Evolutionary conservation across 805 yeast genomes (phyloP), one percentile per base, ranked within the genome.

Genomic region (Debaryomyces maramus): DNA sequence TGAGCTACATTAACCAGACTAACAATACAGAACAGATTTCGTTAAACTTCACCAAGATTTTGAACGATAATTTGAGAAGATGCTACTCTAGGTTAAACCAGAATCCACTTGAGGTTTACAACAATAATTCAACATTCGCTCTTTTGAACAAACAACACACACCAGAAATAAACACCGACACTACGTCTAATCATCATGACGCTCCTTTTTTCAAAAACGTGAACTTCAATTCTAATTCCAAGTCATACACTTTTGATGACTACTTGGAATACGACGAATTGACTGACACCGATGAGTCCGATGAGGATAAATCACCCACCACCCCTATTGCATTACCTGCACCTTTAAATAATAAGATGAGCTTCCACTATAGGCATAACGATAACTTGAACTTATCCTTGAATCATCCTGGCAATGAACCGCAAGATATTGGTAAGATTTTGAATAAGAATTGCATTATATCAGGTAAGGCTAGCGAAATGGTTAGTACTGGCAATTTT

Each of bases 391-490:
- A 62, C 41, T 58, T 67, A 32, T 63, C 69, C 17, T 50, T 58
- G 46, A 47, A 51, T 34, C 32, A 27, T 26, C 44, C 47, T 14
- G 44, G 47, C 31, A 41, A 44, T 19, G 43, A 40, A 16, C 50
- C 51, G 5, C 48, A 60, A 38, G 67, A 66, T 36, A 48, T 63
- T 21, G 55, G 53, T 36, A 62, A 56, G 47, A 54, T 65, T 29
- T 53, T 70, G 47, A 70, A 66, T 44, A 60, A 59, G 36, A 50
- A 62, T 36, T 61, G 68, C 28, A 56, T 69, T 34, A 48, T 68
- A 31, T 52, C 64, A 21, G 74, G 74, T 33, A 64, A 59, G 45
- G 71, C 72, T 38, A 65, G 70, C 41, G 74, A 69, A 53, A 70
- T 69, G 70, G 63, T 70, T 39, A 62, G 73, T 37, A 57, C 66